phyloP scores from a whole-genome alignment of 192 early-diverging fungal species.

The Phycomyces blakesleeanus region DNA sequence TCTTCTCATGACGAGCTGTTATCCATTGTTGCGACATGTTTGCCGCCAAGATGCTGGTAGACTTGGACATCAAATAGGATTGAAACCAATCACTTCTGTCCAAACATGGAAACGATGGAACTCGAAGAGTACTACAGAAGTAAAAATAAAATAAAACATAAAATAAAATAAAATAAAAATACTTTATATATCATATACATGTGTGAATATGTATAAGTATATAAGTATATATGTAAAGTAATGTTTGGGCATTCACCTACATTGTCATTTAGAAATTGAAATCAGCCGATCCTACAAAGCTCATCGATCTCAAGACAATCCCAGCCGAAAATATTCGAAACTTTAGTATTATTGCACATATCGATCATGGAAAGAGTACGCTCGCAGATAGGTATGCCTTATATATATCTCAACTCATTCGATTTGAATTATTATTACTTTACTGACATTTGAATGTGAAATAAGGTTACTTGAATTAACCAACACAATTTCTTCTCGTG shows the following conservation, averaged over 20 bases:
- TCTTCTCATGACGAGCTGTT: no score
- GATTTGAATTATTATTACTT: no score
- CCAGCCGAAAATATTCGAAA: slow-evolving; percentile 85
- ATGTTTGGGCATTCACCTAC: neutral
- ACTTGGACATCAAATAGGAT: no score
- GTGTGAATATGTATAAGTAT: neutral
- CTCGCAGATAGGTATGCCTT: slow-evolving; percentile 70
- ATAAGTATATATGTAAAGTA: no score
- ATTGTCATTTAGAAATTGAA: slow-evolving; percentile 31
- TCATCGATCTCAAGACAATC: slow-evolving; percentile 59
- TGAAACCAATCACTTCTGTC: no score
- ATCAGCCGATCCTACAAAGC: slow-evolving; percentile 25
- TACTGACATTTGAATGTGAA: neutral
- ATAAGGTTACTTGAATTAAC: slow-evolving; percentile 83
- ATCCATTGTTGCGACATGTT: no score
- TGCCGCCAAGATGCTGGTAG: no score
- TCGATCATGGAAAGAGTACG: slow-evolving; percentile 89
- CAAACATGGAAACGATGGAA: slow-evolving; percentile 11
- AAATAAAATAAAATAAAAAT: no score
- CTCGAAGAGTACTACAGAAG: slow-evolving; percentile 26
- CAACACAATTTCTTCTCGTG: slow-evolving; percentile 70
- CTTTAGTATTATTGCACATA: slow-evolving; percentile 87
- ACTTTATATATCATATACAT: neutral
- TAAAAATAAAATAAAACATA: no score
- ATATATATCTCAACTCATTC: neutral